Percentiles rank a stretch among this genome's conserved stretches.
Evolutionary conservation across 2,329 filamentous ascomycete genomes (phyloP).

Genomic region (Fusarium veterinarium): DNA sequence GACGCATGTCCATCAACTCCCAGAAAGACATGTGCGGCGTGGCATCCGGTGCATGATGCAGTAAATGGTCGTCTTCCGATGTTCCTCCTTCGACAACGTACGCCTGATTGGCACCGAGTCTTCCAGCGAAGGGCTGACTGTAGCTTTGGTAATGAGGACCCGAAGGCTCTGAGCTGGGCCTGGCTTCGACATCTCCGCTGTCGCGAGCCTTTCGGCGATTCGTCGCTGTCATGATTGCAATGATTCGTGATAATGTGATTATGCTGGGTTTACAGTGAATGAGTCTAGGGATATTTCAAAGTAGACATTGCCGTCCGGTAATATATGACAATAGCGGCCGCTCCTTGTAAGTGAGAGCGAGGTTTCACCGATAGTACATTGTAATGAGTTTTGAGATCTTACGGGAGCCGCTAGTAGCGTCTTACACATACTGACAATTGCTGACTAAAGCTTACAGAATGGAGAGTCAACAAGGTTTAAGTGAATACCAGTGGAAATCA

Average conservation of each 20-base stretch:
- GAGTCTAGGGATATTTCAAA: rapidly evolving
- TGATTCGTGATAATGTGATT: too few relatives aligned
- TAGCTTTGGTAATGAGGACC: slow-evolving; percentile 21
- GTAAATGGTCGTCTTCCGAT: slow-evolving; percentile 20
- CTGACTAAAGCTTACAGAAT: slow-evolving; percentile 19
- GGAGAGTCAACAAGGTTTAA: background rate
- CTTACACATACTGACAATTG: slow-evolving; percentile 33
- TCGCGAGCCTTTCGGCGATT: background rate
- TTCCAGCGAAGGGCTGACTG: slow-evolving; percentile 30
- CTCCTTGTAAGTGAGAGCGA: background rate
- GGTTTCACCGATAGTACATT: background rate
- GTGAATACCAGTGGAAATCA: background rate
- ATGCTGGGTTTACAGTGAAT: rapidly evolving
- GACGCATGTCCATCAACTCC: slow-evolving; percentile 50
- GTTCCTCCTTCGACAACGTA: slow-evolving; percentile 1
- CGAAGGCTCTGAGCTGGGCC: background rate
- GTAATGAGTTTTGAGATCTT: background rate
- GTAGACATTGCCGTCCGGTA: rapidly evolving
- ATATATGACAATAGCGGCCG: background rate
- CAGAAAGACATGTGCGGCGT: slow-evolving; percentile 53
- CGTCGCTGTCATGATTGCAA: background rate
- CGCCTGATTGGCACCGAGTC: slow-evolving; percentile 37
- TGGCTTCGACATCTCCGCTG: slow-evolving; percentile 14
- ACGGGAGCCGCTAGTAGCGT: slow-evolving; percentile 1
- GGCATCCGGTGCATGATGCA: slow-evolving; percentile 53